Conservation (phyloP, 345 rosid species). For the Cochlearia excelsa region DNA sequence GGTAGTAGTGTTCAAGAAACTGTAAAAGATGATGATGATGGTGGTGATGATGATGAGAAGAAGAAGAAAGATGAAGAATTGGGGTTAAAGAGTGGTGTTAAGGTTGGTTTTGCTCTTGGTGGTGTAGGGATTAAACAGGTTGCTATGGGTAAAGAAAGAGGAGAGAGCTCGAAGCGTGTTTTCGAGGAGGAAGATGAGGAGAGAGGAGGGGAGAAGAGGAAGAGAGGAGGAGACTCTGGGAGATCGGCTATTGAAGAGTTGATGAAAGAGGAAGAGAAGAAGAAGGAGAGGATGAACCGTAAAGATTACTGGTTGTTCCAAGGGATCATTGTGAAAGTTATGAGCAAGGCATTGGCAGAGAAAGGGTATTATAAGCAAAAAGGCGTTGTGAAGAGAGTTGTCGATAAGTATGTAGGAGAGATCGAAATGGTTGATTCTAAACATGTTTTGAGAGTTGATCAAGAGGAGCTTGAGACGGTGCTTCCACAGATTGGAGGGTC, state of each 20-base stretch:
- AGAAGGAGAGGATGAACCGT: slow-evolving; percentile 71
- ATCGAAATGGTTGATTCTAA: slow-evolving; percentile 78
- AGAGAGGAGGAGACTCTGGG: slow-evolving; percentile 27
- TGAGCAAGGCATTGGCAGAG: slow-evolving; percentile 72
- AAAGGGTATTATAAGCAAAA: slow-evolving; percentile 92
- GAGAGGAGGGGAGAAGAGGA: slow-evolving; percentile 40
- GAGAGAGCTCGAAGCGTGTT: slow-evolving; percentile 47
- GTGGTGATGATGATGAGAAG: slow-evolving; percentile 25
- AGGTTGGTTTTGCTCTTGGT: slow-evolving; percentile 75
- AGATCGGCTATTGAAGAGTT: slow-evolving; percentile 76
- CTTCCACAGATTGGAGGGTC: slow-evolving; percentile 78
- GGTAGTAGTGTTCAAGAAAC: slow-evolving; percentile 31
- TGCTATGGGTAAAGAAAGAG: slow-evolving; percentile 42
- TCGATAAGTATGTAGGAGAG: slow-evolving; percentile 83
- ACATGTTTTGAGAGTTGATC: slow-evolving; percentile 82
- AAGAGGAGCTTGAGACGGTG: slow-evolving; percentile 94
- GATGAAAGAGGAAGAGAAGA: slow-evolving; percentile 89
- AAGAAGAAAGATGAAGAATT: slow-evolving; percentile 38
- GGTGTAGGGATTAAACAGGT: slow-evolving; percentile 26
- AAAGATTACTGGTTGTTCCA: slow-evolving; percentile 90
- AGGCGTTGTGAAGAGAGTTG: slow-evolving; percentile 76
- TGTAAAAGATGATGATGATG: background rate
- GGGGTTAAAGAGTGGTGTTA: slow-evolving; percentile 54
- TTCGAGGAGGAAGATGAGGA: slow-evolving; percentile 56
- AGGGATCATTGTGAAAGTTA: slow-evolving; percentile 81